Conservation (phyloP, 192 early-diverging fungal genomes). For the Linderina pennispora region DNA sequence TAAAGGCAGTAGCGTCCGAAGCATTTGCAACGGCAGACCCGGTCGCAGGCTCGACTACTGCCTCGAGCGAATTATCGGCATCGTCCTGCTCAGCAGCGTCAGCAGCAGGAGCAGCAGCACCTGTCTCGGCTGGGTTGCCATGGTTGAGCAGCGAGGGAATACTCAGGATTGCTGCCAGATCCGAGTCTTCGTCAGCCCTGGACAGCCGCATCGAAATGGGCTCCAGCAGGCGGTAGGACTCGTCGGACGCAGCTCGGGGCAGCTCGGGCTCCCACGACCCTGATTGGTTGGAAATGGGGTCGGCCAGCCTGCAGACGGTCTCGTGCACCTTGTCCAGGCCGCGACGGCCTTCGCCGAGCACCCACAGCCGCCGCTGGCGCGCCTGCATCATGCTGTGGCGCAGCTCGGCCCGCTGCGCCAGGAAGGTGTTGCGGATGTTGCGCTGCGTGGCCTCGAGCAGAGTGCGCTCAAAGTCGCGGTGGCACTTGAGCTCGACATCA, state of each 20-base stretch:
- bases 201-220: conserved; percentile 18
- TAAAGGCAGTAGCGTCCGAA: no score
- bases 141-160: conserved; percentile 42
- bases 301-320: conserved; percentile 17
- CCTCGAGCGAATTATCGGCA: background rate
- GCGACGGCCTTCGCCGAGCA: conserved; percentile 29
- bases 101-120: background rate
- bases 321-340: conserved; percentile 29
- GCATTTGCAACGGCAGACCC: background rate
- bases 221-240: conserved; percentile 19
- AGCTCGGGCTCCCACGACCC: background rate
- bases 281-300: conserved; percentile 15
- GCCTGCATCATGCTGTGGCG: conserved; percentile 24
- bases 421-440: conserved; percentile 12
- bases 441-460: conserved; percentile 12
- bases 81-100: conserved; percentile 5
- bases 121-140: background rate
- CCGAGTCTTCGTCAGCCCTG: conserved; percentile 19
- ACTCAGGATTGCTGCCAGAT: conserved; percentile 23
- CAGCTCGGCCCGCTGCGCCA: conserved; percentile 14
- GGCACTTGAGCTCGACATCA: conserved; percentile 15
- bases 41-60: background rate
- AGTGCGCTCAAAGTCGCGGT: conserved; percentile 11
- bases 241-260: conserved; percentile 4
- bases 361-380: conserved; percentile 33